Base-by-base conservation (phyloP, 1,139 yeast genomes). In the Suhomyces bribrorum region DNA sequence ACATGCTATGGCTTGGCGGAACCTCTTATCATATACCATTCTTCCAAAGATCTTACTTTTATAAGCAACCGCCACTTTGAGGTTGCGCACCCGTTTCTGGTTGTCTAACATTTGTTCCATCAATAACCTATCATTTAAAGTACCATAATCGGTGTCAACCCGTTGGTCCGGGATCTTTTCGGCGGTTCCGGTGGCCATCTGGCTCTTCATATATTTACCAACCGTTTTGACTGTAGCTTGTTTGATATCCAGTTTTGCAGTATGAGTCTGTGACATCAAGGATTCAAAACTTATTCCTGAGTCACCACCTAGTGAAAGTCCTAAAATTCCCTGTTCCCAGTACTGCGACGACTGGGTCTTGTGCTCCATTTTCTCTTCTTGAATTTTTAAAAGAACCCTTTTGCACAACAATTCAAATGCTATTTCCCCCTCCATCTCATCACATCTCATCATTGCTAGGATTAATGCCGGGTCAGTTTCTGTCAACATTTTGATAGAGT, bases 371-470 rank as follows among this genome's bases (percentile, higher is more conserved):
- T 37, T 42, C 3, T 26, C 36, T 13, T 48, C 52, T 25, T 46
- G 47, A 23, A 48, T 47, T 36, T 42, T 45, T 29, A 49, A 38
- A 25, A 49, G 39, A n/a, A 49, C 32, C 15, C 49, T 30, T 36
- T 49, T 49, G 45, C 50, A 39, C 38, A 45, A 31, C 24, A 49
- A 45, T 34, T 44, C 46, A 31, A 48, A 47, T 16, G 50, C 52
- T 17, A 45, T 26, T 25, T 40, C 38, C 5, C 53, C 53, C 33
- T 48, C 53, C 38, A 41, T 35, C 28, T 47, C 51, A 27, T 48
- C 51, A 22, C 44, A 32, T 20, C 42, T 28, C 53, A 49, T 43
- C 29, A 46, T 41, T 7, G 49, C 41, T 18, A 46, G 17, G 3
- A 47, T 23, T 20, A 38, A n/a, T 14, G 9, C 31, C 1, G 45